Conservation (phyloP, 805 yeast species). For the Candida gorgasii region DNA sequence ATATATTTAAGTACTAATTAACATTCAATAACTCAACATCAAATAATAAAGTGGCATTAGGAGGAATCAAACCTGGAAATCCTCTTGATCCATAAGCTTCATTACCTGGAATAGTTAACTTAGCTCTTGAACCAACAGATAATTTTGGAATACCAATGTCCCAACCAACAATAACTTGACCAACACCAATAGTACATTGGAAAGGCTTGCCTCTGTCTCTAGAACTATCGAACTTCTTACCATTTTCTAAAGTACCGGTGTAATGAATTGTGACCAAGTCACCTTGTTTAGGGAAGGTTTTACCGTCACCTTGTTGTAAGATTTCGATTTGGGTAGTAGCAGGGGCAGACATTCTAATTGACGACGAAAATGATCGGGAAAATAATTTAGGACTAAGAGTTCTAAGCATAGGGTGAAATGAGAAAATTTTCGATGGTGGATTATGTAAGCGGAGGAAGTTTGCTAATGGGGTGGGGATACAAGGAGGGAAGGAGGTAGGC, state of each 20-base stretch:
- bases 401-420: constrained; percentile 1
- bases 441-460: not conserved
- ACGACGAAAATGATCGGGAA: not conserved
- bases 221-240: constrained; percentile 94
- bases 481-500: not conserved
- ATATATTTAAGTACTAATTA: constrained; percentile 33
- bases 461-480: not conserved
- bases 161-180: constrained; percentile 97
- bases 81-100: constrained; percentile 95
- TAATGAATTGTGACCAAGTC: constrained; percentile 92
- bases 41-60: constrained; percentile 88
- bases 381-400: constrained; percentile 6
- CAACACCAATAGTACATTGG: constrained; percentile 92
- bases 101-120: constrained; percentile 87
- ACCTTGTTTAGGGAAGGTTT: constrained; percentile 81
- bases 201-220: constrained; percentile 94
- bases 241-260: constrained; percentile 92
- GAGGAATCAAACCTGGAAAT: constrained; percentile 95
- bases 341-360: constrained; percentile 24
- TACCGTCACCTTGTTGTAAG: constrained; percentile 73
- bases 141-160: constrained; percentile 91
- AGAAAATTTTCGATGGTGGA: not conserved
- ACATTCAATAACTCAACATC: constrained; percentile 73
- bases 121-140: constrained; percentile 90
- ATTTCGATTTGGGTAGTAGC: constrained; percentile 42